Evolutionary conservation across 108 stramenopile genomes (phyloP).

Genomic region (Cyclotella distinguenda): DNA sequence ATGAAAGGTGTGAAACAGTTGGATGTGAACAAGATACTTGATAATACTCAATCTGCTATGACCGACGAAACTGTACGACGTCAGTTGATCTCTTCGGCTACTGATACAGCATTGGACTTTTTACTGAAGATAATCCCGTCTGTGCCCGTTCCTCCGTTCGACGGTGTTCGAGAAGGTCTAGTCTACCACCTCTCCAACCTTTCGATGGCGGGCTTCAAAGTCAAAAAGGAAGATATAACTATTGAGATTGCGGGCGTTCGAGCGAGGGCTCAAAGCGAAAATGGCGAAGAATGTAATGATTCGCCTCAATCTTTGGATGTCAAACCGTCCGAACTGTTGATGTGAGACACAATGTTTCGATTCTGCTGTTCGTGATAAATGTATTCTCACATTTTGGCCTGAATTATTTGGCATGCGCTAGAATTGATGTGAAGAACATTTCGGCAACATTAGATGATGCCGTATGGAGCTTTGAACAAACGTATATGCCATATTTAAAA

Average conservation of each 20-base stretch:
- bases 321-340: constrained; percentile 78
- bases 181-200: constrained; percentile 83
- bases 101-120: constrained; percentile 86
- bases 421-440: constrained; percentile 80
- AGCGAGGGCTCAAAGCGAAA: constrained; percentile 50
- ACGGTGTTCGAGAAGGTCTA: constrained; percentile 84
- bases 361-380: no score
- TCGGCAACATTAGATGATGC: constrained; percentile 83
- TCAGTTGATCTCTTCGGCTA: constrained; percentile 76
- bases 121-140: constrained; percentile 79
- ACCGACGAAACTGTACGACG: constrained; percentile 78
- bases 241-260: constrained; percentile 89
- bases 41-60: constrained; percentile 72
- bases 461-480: constrained; percentile 87
- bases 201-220: constrained; percentile 87
- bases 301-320: constrained; percentile 28
- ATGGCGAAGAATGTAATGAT: background rate
- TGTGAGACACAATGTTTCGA: no score
- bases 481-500: constrained; percentile 89
- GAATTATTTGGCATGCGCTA: no score
- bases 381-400: no score
- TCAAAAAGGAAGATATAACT: constrained; percentile 81
- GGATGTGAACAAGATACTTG: constrained; percentile 77
- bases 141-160: constrained; percentile 86
- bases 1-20: constrained; percentile 74